Percentiles rank a stretch among this genome's conserved stretches.
phyloP scores from a whole-genome alignment of 495 filamentous ascomycete genomes.

The Penicillium bialowiezense region DNA sequence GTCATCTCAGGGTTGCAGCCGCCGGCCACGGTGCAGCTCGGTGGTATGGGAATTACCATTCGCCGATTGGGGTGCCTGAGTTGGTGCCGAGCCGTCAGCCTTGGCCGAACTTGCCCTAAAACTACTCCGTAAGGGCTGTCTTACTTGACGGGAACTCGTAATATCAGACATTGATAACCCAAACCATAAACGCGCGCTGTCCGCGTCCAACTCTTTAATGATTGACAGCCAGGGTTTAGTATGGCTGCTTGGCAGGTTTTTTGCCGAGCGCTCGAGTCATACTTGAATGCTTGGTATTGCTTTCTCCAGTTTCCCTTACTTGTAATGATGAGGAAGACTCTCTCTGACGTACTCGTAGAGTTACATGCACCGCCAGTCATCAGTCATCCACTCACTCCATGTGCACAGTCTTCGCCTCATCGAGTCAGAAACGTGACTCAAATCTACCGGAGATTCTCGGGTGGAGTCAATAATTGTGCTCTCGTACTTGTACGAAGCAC shows the following conservation, averaged over 20 bases:
- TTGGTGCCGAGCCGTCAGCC: constrained; percentile 6
- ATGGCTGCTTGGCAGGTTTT: constrained; percentile 4
- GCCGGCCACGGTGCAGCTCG: not conserved
- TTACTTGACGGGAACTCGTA: constrained; percentile 4
- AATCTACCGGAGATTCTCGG: constrained; percentile 5
- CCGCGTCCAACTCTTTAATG: constrained; percentile 17
- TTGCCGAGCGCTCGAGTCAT: constrained; percentile 4
- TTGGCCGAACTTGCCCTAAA: constrained; percentile 5
- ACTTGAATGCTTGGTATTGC: constrained; percentile 10
- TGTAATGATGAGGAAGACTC: not conserved
- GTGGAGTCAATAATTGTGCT: not conserved
- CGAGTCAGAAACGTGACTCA: not conserved
- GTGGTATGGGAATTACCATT: not conserved
- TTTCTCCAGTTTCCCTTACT: constrained; percentile 1
- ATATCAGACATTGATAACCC: not conserved
- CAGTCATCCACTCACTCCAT: not conserved
- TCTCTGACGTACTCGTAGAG: constrained; percentile 7
- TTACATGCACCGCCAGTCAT: constrained; percentile 1
- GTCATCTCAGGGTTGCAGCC: not conserved
- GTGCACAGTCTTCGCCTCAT: not conserved
- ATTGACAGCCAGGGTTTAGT: not conserved
- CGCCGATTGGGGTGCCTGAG: constrained; percentile 5
- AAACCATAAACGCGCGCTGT: constrained; percentile 26
- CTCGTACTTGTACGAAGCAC: not conserved
- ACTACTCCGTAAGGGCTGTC: not conserved